These are phyloP conservation scores for Thelephora aurantiotincta DNA, from an alignment of 768 basidiomycete species.

Conservation along the genomic window DNA sequence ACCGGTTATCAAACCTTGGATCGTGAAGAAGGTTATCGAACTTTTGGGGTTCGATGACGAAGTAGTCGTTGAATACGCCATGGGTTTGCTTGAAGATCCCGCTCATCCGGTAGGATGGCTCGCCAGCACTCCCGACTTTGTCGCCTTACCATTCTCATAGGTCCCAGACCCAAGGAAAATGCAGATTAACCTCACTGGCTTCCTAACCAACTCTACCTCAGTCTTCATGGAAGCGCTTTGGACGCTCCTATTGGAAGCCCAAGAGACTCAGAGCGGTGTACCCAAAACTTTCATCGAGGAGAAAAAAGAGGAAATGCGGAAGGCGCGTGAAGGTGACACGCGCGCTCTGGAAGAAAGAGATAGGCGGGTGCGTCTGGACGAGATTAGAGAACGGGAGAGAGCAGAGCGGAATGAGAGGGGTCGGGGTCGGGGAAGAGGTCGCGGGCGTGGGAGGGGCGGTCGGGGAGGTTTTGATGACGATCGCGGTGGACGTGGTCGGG, in stretches of 20 bases:
- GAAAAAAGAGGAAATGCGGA: constrained; percentile 86
- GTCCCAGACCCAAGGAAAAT: constrained; percentile 88
- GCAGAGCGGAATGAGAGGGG: constrained; percentile 29
- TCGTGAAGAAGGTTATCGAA: constrained; percentile 83
- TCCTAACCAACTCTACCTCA: constrained; percentile 77
- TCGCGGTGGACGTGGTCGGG: constrained; percentile 31
- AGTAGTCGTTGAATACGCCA: constrained; percentile 91
- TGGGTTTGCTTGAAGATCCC: constrained; percentile 84
- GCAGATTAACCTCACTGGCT: constrained; percentile 90
- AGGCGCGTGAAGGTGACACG: constrained; percentile 45
- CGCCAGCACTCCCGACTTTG: not conserved
- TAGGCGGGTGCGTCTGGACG: constrained; percentile 52
- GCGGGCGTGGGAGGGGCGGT: constrained; percentile 34
- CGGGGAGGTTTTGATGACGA: constrained; percentile 32
- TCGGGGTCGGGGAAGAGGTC: constrained; percentile 44
- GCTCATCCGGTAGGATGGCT: constrained; percentile 52
- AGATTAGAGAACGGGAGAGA: constrained; percentile 50
- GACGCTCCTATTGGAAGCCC: constrained; percentile 88
- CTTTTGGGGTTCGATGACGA: constrained; percentile 94
- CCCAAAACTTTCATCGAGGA: constrained; percentile 83
- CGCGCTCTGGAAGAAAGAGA: constrained; percentile 59
- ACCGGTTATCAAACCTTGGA: constrained; percentile 86
- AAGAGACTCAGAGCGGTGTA: constrained; percentile 76
- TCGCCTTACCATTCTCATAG: constrained; percentile 22
- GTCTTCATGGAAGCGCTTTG: constrained; percentile 83